Evolutionary conservation across 495 filamentous ascomycete species (phyloP).

Genomic region (Hyphodiscus hymeniophilus): DNA sequence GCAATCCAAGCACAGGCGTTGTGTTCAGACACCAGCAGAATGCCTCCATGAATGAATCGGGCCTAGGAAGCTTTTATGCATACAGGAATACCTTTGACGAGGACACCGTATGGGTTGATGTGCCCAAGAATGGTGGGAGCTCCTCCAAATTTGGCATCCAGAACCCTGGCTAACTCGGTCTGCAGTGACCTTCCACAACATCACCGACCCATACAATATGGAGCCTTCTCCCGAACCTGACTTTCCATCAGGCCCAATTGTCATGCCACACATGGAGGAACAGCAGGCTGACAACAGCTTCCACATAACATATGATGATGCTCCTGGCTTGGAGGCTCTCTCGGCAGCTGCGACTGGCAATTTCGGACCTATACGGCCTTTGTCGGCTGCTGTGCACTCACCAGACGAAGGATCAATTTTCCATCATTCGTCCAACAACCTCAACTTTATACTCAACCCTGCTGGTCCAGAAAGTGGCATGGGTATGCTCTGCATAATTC

Average conservation of each 20-base stretch:
- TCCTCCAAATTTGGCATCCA: neutral
- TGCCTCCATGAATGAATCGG: slow-evolving; percentile 55
- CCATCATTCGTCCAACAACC: slow-evolving; percentile 34
- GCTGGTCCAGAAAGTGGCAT: slow-evolving; percentile 28
- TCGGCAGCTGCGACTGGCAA: slow-evolving; percentile 47
- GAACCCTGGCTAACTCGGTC: slow-evolving; percentile 23
- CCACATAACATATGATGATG: slow-evolving; percentile 25
- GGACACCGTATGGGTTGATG: slow-evolving; percentile 54
- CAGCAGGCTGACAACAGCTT: slow-evolving; percentile 20
- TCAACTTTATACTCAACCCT: slow-evolving; percentile 54
- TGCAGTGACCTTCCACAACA: slow-evolving; percentile 57
- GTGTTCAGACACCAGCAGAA: slow-evolving; percentile 67
- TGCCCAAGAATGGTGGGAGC: slow-evolving; percentile 38
- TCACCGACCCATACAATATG: slow-evolving; percentile 49
- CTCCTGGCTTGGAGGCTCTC: slow-evolving; percentile 47
- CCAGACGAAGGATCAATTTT: slow-evolving; percentile 6
- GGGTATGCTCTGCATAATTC: neutral
- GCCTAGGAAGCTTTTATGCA: slow-evolving; percentile 56
- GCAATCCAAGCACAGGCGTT: slow-evolving; percentile 53
- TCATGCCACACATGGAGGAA: slow-evolving; percentile 15
- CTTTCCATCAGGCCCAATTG: slow-evolving; percentile 22
- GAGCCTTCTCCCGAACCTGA: slow-evolving; percentile 32
- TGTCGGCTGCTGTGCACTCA: slow-evolving; percentile 4
- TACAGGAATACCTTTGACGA: slow-evolving; percentile 62
- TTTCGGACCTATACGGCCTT: slow-evolving; percentile 21